Conservation (phyloP, 306 rosid genomes). For the Glycine latifolia region DNA sequence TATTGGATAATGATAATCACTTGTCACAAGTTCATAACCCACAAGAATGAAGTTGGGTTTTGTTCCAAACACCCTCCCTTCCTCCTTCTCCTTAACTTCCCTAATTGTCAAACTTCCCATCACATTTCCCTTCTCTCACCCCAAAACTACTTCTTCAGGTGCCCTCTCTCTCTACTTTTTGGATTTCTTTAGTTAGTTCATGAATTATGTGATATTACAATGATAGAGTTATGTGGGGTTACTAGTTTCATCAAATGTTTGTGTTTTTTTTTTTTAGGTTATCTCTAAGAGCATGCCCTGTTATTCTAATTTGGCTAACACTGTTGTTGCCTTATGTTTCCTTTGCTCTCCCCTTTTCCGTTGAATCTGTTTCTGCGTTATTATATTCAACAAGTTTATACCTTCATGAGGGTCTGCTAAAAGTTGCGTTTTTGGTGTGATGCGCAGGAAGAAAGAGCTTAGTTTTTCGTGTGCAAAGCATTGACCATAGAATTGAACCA, state of each 20-base stretch:
- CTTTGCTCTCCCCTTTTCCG: not conserved
- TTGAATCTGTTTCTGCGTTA: not conserved
- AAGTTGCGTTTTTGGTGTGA: constrained; percentile 35
- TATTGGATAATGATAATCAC: not conserved
- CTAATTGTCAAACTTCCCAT: constrained; percentile 30
- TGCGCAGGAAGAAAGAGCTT: constrained; percentile 55
- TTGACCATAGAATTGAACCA: constrained; percentile 53
- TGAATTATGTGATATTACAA: not conserved
- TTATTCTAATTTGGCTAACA: not conserved
- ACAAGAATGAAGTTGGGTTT: constrained; percentile 53
- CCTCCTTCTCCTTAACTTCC: constrained; percentile 30
- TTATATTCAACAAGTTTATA: not conserved
- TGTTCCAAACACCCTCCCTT: constrained; percentile 32
- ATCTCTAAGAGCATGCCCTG: not conserved
- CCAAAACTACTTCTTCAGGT: constrained; percentile 48
- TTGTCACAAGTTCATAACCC: not conserved
- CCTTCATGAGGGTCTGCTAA: not conserved
- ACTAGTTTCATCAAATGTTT: constrained; percentile 18
- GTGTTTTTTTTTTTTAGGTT: constrained; percentile 2
- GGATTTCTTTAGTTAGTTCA: not conserved
- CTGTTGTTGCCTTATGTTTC: not conserved
- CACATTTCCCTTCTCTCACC: constrained; percentile 8
- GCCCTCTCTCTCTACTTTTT: constrained; percentile 13
- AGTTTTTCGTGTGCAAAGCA: constrained; percentile 49
- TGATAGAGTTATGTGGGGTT: not conserved